Base-by-base conservation (phyloP, 2,329 filamentous ascomycete genomes). In the Arthrobotrys entomopaga region DNA sequence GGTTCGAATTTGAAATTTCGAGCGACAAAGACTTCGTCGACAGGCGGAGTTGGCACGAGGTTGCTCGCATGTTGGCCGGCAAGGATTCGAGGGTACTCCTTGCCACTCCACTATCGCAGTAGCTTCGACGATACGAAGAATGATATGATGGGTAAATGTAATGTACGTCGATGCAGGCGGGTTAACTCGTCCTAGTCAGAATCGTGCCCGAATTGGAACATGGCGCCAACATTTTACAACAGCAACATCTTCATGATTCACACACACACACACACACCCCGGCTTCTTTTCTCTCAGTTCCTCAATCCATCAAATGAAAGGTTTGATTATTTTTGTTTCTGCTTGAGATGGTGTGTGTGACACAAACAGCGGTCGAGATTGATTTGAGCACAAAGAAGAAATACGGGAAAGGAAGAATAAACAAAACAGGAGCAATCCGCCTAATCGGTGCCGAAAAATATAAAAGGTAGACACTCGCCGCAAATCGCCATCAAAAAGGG, bases 401-500 rank as follows among this genome's bases (percentile, higher is more conserved):
- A 1, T 24, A n/a, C 42, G n/a, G 29, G 34, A 46, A 26, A 63
- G 22, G n/a, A 42, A 59, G 46, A 50, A 19, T 13, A 15, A 46
- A 46, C 16, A 43, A 48, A 29, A 40, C 3, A 20, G 26, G 46
- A 50, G 19, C 7, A 50, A 50, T 19, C 13, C 42, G 34, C 22
- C 16, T 10, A 34, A 16, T 22, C 22, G 15, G 20, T 42, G 52
- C 20, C 34, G 29, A 63, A 60, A 16, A 50, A 54, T 70, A 63
- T 64, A 26, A 63, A 70, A 70, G 24, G 24, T 70, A 26, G 40
- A 43, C 42, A 34, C 22, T 52, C 57, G 65, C 65, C 65, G 42
- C 58, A 56, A 40, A 16, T 56, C 52, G 7, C 26, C 52, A 56
- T 10, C 29, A 29, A 24, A 53, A 46, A 15, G 2, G 42, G 3